Conservation (phyloP, 345 rosid species). For the Firmiana major region DNA sequence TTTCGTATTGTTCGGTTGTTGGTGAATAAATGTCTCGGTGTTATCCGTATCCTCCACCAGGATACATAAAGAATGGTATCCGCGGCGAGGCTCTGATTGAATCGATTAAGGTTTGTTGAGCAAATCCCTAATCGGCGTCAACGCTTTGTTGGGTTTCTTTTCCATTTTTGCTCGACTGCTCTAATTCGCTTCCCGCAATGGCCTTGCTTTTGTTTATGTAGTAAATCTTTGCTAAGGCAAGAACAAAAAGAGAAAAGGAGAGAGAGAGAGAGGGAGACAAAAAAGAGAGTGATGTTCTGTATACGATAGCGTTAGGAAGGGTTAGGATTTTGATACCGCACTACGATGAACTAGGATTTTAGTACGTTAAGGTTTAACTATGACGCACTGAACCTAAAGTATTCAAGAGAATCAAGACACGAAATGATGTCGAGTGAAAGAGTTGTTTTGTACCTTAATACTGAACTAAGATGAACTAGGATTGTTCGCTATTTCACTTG, state of each 20-base stretch:
- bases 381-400: not conserved
- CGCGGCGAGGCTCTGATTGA: conserved; percentile 35
- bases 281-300: not conserved
- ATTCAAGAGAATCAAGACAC: not conserved
- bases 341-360: not conserved
- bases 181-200: not conserved
- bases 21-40: conserved; percentile 51
- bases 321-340: not conserved
- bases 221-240: not conserved
- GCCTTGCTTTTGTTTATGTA: not conserved
- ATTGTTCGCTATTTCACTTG: not conserved
- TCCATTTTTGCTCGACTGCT: conserved; percentile 4
- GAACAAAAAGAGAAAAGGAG: not conserved
- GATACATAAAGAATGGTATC: conserved; percentile 29
- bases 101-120: conserved; percentile 68
- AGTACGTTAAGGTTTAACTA: not conserved
- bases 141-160: not conserved
- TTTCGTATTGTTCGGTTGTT: not conserved
- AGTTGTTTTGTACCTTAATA: too few relatives aligned
- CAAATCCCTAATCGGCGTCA: conserved; percentile 21
- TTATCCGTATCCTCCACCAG: conserved; percentile 56
- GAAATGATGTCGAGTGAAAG: not conserved
- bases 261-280: not conserved
- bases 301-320: not conserved
- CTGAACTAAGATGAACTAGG: too few relatives aligned